Evolutionary conservation across 1,284 basidiomycete genomes (phyloP).

Genomic region (Ustilago hordei): DNA sequence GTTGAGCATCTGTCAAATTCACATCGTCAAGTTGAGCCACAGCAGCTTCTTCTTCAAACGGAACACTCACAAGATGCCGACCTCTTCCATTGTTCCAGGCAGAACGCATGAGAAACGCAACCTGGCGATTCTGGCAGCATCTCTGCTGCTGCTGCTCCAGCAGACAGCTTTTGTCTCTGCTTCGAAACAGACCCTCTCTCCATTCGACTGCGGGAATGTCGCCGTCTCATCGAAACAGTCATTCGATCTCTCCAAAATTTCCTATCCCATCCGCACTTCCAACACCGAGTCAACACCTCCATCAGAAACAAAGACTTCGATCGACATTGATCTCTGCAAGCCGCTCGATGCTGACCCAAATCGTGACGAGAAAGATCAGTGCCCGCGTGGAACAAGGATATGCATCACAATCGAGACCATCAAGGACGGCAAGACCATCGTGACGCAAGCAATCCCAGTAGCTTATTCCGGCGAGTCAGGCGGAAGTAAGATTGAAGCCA

Average conservation of each 20-base stretch:
- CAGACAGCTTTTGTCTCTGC: constrained; percentile 9
- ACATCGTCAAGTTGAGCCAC: not conserved
- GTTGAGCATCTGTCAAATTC: not conserved
- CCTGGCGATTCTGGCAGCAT: constrained; percentile 11
- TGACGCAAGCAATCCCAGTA: constrained; percentile 54
- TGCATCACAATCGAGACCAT: constrained; percentile 55
- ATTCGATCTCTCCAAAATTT: constrained; percentile 48
- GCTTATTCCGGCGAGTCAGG: constrained; percentile 47
- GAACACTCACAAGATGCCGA: constrained; percentile 14
- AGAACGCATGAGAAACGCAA: constrained; percentile 8
- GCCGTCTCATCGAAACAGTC: constrained; percentile 39
- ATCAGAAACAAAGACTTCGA: constrained; percentile 40
- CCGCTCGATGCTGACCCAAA: constrained; percentile 34
- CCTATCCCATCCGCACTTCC: constrained; percentile 47
- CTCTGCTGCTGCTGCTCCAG: constrained; percentile 22
- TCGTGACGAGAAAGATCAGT: constrained; percentile 46
- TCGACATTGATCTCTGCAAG: constrained; percentile 54
- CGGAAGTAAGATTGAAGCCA: constrained; percentile 42
- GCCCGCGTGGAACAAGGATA: constrained; percentile 51
- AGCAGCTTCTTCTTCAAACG: constrained; percentile 10
- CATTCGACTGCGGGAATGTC: constrained; percentile 48
- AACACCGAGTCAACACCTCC: constrained; percentile 47
- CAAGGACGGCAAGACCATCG: constrained; percentile 46
- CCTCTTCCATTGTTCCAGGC: constrained; percentile 5
- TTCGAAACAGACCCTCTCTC: constrained; percentile 41